A percentile compares a stretch with the other conserved stretches of the same genome.
phyloP scores from a whole-genome alignment of 2,329 filamentous ascomycete genomes.

The Daldinia sp. region DNA sequence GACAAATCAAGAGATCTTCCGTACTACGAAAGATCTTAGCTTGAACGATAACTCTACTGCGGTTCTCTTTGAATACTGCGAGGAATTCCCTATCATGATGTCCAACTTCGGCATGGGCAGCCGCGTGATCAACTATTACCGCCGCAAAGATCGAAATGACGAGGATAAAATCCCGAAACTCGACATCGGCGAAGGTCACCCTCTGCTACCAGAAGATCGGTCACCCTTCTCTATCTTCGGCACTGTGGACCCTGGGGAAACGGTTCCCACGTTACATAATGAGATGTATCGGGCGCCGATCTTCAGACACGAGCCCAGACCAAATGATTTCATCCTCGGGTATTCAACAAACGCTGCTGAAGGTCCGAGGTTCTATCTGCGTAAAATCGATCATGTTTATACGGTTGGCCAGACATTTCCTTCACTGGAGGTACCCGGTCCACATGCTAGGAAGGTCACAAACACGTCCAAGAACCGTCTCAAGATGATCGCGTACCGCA shows the following conservation, averaged over 20 bases:
- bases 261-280: constrained; percentile 91
- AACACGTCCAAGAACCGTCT: constrained; percentile 97
- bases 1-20: constrained; percentile 81
- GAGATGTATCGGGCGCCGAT: constrained; percentile 95
- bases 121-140: constrained; percentile 96
- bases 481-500: constrained; percentile 93
- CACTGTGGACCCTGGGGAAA: constrained; percentile 90
- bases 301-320: constrained; percentile 84
- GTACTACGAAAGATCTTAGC: constrained; percentile 83
- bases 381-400: constrained; percentile 90
- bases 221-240: constrained; percentile 97
- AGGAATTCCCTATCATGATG: constrained; percentile 89
- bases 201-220: constrained; percentile 91
- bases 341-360: constrained; percentile 82
- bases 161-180: constrained; percentile 83
- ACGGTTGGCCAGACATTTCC: constrained; percentile 95
- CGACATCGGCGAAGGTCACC: constrained; percentile 88
- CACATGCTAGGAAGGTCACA: constrained; percentile 93
- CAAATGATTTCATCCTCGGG: constrained; percentile 87
- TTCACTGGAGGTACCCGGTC: constrained; percentile 90
- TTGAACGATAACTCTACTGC: constrained; percentile 90
- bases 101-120: constrained; percentile 99
- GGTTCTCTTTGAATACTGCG: constrained; percentile 93
- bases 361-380: constrained; percentile 85
- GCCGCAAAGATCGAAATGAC: constrained; percentile 78